Evolutionary conservation across 306 rosid species (phyloP), one percentile per base, ranked within the genome.

Genomic region (Trifolium subterraneum): DNA sequence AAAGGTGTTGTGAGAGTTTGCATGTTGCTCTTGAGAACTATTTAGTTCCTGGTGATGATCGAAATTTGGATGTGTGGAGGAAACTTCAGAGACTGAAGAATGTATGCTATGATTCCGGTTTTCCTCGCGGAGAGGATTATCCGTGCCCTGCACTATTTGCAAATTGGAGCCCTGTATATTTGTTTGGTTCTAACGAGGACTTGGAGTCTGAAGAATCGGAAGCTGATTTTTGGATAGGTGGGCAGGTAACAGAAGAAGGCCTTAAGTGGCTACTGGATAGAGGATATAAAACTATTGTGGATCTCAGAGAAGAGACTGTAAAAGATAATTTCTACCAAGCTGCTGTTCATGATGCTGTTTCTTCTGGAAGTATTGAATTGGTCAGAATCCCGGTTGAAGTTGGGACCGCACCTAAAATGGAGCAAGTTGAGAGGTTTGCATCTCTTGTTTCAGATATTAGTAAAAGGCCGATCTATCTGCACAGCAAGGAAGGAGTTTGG

Each of bases 221-320:
- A 61, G 87, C 78, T 23, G 93, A 84, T 71, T 94, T 94, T 74
- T 94, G 99, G 96, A 88, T 75, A 27, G 99, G 99, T n/a, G 96
- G 99, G 62, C 98, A 92, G 83, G 93, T 94, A 58, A 88, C 98
- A 15, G 99, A 94, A 82, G 99, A 94, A 86, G 96, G 96, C 56
- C 80, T 92, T 69, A 84, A 85, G 76, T 94, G 97, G 96, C 72
- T 94, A 61, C 73, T 87, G 44, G 86, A 86, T 75, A 90, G 77
- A 64, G 98, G 92, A 47, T 94, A 55, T 81, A 90, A 88, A 73
- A 94, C 96, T 69, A 84, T 94, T 62, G 78, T 94, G 73, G 99
- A 94, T 84, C 87, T 94, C 62, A 83, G 97, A 83, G 93, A 87
- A 36, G 97, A 94, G 82, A 71, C 50, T 54, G 88, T 90, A 23